Evolutionary conservation across 2,329 filamentous ascomycete genomes (phyloP).

Genomic region (Penicillium concentricum): DNA sequence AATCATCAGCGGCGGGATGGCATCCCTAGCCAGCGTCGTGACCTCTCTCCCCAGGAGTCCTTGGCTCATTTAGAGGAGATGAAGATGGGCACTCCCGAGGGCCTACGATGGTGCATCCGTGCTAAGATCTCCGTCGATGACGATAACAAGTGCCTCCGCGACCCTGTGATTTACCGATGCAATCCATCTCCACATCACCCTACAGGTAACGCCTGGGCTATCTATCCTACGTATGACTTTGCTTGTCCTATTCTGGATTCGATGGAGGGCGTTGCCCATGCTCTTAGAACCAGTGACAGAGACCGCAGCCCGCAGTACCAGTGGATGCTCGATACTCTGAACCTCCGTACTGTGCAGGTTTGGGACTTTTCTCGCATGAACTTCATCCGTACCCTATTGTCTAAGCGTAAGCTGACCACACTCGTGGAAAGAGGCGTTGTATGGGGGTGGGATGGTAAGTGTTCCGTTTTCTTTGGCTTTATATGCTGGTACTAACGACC

Average conservation of each 20-base stretch:
- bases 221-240: slow-evolving; percentile 68
- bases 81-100: slow-evolving; percentile 79
- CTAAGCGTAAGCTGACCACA: slow-evolving; percentile 53
- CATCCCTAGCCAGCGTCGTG: slow-evolving; percentile 77
- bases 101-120: slow-evolving; percentile 82
- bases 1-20: slow-evolving; percentile 79
- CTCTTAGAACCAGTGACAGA: slow-evolving; percentile 61
- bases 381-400: slow-evolving; percentile 51
- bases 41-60: slow-evolving; percentile 77
- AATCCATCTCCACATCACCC: slow-evolving; percentile 66
- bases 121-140: slow-evolving; percentile 91
- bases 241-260: slow-evolving; percentile 63
- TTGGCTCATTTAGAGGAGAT: slow-evolving; percentile 87
- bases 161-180: slow-evolving; percentile 96
- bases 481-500: neutral
- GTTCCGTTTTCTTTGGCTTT: neutral
- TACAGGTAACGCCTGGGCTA: slow-evolving; percentile 62
- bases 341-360: slow-evolving; percentile 48
- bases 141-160: slow-evolving; percentile 91
- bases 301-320: slow-evolving; percentile 53
- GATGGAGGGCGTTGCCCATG: slow-evolving; percentile 64
- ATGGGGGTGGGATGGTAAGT: slow-evolving; percentile 49
- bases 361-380: slow-evolving; percentile 56
- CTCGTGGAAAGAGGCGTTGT: slow-evolving; percentile 49
- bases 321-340: slow-evolving; percentile 51